Conservation (phyloP, 306 rosid species). For the Lagenaria siceraria region DNA sequence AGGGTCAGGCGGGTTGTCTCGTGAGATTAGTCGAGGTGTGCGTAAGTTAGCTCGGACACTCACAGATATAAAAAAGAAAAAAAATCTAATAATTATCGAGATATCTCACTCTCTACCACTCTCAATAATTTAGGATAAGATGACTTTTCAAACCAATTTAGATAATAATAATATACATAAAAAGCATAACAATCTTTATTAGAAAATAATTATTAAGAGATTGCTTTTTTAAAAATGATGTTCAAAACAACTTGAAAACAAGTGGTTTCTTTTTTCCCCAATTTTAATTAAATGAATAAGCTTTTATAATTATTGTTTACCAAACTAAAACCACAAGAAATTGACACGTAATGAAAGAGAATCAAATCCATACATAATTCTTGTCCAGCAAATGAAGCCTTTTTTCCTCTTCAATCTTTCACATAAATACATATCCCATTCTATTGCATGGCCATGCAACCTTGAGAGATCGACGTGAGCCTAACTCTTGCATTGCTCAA, state of each 20-base stretch:
- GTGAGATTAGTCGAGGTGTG: no score
- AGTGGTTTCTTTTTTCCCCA: background rate
- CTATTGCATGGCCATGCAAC: slow-evolving; percentile 20
- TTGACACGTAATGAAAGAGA: slow-evolving; percentile 14
- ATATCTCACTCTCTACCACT: background rate
- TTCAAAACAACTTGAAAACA: background rate
- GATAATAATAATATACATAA: background rate
- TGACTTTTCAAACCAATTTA: no score
- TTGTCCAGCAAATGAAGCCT: slow-evolving; percentile 5
- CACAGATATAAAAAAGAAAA: no score
- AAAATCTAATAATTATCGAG: background rate
- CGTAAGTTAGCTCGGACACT: no score
- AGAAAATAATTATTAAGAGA: background rate
- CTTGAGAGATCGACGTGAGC: slow-evolving; percentile 24
- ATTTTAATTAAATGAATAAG: background rate
- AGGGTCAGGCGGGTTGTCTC: no score
- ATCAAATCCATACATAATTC: background rate
- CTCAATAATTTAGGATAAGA: background rate
- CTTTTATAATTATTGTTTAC: slow-evolving; percentile 13
- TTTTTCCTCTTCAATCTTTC: background rate
- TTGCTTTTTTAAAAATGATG: background rate
- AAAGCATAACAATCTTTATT: background rate
- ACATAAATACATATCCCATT: background rate
- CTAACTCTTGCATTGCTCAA: slow-evolving; percentile 25
- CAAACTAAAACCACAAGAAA: slow-evolving; percentile 27